Base-by-base conservation (phyloP, 352 stramenopile species). In the Globisporangium recalcitrans region DNA sequence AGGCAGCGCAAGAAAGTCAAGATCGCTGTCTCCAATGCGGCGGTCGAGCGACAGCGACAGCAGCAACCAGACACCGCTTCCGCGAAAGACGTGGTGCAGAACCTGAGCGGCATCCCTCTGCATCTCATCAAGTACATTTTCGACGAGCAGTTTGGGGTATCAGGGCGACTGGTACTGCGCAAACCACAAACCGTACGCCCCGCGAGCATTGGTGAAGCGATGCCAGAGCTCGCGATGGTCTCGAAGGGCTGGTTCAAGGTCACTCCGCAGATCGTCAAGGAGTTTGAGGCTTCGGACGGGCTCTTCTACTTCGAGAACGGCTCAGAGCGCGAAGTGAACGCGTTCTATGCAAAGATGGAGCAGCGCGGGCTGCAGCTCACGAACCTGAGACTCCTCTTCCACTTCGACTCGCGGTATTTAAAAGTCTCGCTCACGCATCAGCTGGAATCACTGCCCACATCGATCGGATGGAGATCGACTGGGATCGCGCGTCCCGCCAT, bases 401-500 rank as follows among this genome's bases (percentile, higher is more conserved):
- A 22, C 16, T 46, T 46, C 10, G 38, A 10, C 8, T 4, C 8
- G 38, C 5, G 38, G 5, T 11, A 46, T 46, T 22, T 10, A 8
- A 11, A 8, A 21, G 7, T 46, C 5, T 22, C 38, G 38, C 16
- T 46, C 16, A 4, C 38, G 14, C 38, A 46, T 8, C 38, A 22
- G 14, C 13, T 40, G 32, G 32, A 38, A 11, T 38, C 16, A 21
- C 36, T 44, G 5, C 6, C 16, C 46, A 21, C n/a, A 10, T 52
- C 9, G 24, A 61, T 19, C 5, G 24, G 26, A 4, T 61, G 16
- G 3, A 46, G n/a, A 52, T 60, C 7, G 42, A 61, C 22, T 61
- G 55, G 55, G 22, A 61, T 8, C 26, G 42, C n/a, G 42, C 49
- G 14, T 52, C 52, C 55, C 36, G 29, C 16, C 27, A 26, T 42